Base-by-base conservation (phyloP, 345 rosid genomes). In the Pistacia vera region DNA sequence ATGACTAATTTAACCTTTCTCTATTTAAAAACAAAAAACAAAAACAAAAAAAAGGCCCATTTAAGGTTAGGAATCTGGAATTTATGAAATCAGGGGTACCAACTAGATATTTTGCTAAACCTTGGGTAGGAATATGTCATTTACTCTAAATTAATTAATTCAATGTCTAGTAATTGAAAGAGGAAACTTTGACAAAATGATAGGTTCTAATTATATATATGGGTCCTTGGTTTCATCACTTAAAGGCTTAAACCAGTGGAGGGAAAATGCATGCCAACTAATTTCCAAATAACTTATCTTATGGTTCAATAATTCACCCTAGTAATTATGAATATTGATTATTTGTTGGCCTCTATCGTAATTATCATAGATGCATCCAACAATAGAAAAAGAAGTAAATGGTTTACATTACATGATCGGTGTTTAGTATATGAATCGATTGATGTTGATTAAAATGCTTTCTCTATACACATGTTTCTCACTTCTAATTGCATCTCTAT, bases 311-410 rank as follows among this genome's bases (percentile, higher is more conserved):
- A 8, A 28, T 28, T 61, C 75, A 46, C 20, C 58, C 0, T 12
- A 9, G 46, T 48, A 46, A 72, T 72, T 61, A 72, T 72, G 58
- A 28, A 46, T 71, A 14, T 61, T 9, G 28, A 60, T 61, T 14
- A 8, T 1, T 28, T 54, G 5, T 72, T 28, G 18, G 33, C 12
- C 11, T 61, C 33, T 9, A 41, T 7, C 3, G 68, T 59, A 18
- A 72, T 49, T 28, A 59, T 72, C 44, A 25, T 44, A 3, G 57
- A 16, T 60, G 28, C 54, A 44, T 5, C 75, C 66, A 28, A 28
- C 49, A 4, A 44, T 59, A 10, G 28, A 72, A 22, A 72, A 22
- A 8, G 10, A 4, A 44, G 66, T 30, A 5, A 44, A 59, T 44
- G 66, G 57, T 38, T 71, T 58, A 11, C 51, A 57, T 57, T 13